These are phyloP conservation scores for Fusarium annulatum DNA, from an alignment of 2,329 filamentous ascomycete species.

Conservation along the genomic window DNA sequence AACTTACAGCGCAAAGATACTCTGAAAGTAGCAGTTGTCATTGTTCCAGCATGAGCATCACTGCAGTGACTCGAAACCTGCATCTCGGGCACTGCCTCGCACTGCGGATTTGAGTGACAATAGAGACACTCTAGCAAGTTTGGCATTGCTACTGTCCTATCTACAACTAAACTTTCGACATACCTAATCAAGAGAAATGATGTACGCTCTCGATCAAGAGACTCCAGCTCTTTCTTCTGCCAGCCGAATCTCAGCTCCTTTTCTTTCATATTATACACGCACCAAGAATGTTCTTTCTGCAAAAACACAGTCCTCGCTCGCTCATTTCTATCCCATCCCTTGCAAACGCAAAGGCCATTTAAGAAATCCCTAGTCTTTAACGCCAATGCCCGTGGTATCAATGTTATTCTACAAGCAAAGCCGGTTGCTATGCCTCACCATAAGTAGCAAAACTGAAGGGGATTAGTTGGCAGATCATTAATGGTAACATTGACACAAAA, in stretches of 20 bases:
- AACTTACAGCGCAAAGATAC: background rate
- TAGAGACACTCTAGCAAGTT: background rate
- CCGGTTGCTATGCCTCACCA: constrained; percentile 51
- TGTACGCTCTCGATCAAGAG: background rate
- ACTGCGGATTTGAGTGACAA: background rate
- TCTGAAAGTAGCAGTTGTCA: background rate
- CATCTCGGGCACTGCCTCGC: background rate
- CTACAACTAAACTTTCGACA: background rate
- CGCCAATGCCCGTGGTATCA: constrained; percentile 38
- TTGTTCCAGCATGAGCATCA: background rate
- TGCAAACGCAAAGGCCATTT: background rate
- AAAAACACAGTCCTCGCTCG: constrained; percentile 10
- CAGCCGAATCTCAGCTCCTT: background rate
- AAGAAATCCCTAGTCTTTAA: constrained; percentile 31
- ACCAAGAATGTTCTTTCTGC: background rate
- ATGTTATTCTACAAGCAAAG: constrained; percentile 14
- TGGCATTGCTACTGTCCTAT: background rate
- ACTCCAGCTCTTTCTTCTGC: background rate
- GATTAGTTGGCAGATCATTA: constrained; percentile 8
- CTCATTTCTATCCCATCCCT: background rate
- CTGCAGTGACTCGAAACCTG: background rate
- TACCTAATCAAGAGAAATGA: background rate
- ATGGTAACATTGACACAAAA: background rate
- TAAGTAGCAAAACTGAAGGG: constrained; percentile 52
- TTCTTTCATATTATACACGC: constrained; percentile 9